These are phyloP conservation scores for Ogataea thermomethanolica DNA, from an alignment of 805 yeast genomes.

Conservation along the genomic window DNA sequence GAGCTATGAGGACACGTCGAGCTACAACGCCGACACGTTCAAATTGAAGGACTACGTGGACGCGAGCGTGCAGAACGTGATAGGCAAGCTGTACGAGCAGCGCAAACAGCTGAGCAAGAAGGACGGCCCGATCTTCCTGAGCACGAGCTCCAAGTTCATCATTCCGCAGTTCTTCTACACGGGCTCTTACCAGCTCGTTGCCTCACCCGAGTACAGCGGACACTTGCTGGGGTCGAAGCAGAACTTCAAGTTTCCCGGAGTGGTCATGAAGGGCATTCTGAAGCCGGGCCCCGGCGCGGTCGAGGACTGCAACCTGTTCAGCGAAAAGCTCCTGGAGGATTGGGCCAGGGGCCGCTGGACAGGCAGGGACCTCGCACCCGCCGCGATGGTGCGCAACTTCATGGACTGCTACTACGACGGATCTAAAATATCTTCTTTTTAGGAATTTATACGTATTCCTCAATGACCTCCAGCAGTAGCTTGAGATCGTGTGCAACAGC, in stretches of 20 bases:
- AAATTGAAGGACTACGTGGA: slow-evolving; percentile 13
- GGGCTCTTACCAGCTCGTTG: slow-evolving; percentile 7
- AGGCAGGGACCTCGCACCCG: slow-evolving; percentile 3
- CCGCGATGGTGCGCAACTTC: slow-evolving; percentile 7
- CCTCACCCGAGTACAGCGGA: slow-evolving; percentile 12
- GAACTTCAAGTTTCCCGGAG: slow-evolving; percentile 15
- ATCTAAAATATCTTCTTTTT: slow-evolving; percentile 7
- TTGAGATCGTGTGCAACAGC: slow-evolving; percentile 59
- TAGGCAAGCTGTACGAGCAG: slow-evolving; percentile 17
- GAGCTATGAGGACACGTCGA: slow-evolving; percentile 17
- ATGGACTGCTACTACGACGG: slow-evolving; percentile 21
- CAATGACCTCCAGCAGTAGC: slow-evolving; percentile 41
- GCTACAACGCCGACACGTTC: slow-evolving; percentile 13
- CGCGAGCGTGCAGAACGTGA: slow-evolving; percentile 4
- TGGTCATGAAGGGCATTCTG: slow-evolving; percentile 17
- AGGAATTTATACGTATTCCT: slow-evolving; percentile 19
- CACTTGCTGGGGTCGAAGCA: slow-evolving; percentile 6
- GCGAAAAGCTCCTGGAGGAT: slow-evolving; percentile 17
- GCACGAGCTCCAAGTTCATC: slow-evolving; percentile 13
- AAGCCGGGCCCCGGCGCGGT: slow-evolving; percentile 14
- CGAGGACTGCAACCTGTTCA: slow-evolving; percentile 16
- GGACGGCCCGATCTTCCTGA: slow-evolving; percentile 11
- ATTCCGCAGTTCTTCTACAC: slow-evolving; percentile 19
- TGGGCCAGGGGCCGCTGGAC: slow-evolving; percentile 14
- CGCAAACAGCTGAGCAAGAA: slow-evolving; percentile 13